Conservation (phyloP, 495 filamentous ascomycete species). For the Thermothielavioides terrestris region DNA sequence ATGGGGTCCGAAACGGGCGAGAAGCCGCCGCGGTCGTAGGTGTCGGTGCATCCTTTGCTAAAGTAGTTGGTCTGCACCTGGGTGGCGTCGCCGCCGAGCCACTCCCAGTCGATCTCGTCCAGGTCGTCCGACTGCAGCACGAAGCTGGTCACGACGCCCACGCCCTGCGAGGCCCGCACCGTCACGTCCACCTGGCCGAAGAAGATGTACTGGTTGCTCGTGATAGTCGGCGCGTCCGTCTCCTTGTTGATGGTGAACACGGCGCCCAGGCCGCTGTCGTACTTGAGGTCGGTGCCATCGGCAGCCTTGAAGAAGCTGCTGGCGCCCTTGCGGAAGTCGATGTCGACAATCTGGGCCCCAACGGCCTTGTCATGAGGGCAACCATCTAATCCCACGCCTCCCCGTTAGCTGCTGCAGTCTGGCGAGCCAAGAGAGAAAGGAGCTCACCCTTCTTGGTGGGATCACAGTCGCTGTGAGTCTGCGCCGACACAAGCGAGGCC, state of each 20-base stretch:
- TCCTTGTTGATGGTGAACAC: constrained; percentile 66
- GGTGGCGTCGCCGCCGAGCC: constrained; percentile 54
- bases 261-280: constrained; percentile 61
- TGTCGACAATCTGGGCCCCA: constrained; percentile 48
- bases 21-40: constrained; percentile 67
- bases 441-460: constrained; percentile 60
- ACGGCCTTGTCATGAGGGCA: constrained; percentile 73
- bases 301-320: constrained; percentile 55
- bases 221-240: constrained; percentile 70
- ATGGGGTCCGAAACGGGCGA: constrained; percentile 53
- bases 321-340: constrained; percentile 70
- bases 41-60: constrained; percentile 74
- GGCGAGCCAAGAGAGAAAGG: too few relatives aligned
- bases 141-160: constrained; percentile 71
- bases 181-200: constrained; percentile 65
- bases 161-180: constrained; percentile 56
- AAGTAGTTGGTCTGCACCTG: constrained; percentile 89
- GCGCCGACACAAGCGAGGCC: constrained; percentile 48
- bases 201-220: constrained; percentile 63
- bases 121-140: constrained; percentile 85
- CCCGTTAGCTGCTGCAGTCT: too few relatives aligned
- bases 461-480: constrained; percentile 71
- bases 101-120: constrained; percentile 95
- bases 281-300: constrained; percentile 51
- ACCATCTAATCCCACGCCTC: constrained; percentile 17